phyloP scores from a whole-genome alignment of 2,329 filamentous ascomycete genomes.

The Celoporthe dispersa region DNA sequence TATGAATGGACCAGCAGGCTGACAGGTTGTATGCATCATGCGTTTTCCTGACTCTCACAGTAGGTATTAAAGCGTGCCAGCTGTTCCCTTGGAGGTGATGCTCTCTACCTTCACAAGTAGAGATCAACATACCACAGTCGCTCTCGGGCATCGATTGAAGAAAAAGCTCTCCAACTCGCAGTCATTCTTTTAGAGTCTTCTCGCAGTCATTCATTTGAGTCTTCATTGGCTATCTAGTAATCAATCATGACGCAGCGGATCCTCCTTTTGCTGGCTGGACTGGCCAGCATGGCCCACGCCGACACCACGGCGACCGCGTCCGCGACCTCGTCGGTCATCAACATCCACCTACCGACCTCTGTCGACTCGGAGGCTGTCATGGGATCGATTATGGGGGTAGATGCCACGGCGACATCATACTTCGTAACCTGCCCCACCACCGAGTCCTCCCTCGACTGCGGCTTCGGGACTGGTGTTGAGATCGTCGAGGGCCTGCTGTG shows the following conservation, averaged over 20 bases:
- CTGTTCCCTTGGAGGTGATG: too few species aligned
- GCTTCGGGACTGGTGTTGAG: conserved; percentile 29
- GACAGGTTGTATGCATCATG: background rate
- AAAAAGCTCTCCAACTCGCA: background rate
- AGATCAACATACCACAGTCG: background rate
- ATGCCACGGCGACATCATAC: conserved; percentile 33
- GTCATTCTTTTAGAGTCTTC: background rate
- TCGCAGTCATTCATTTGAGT: too few species aligned
- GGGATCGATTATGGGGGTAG: conserved; percentile 35
- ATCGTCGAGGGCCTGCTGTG: conserved; percentile 32
- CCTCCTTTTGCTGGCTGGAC: conserved; percentile 19
- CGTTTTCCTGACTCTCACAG: background rate
- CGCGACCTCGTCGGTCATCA: conserved; percentile 28
- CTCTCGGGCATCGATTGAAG: background rate
- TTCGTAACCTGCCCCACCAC: conserved; percentile 32
- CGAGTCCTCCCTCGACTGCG: conserved; percentile 30
- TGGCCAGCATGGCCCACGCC: conserved; percentile 12
- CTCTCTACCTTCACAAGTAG: background rate
- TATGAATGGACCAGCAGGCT: background rate
- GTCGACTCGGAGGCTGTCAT: conserved; percentile 30
- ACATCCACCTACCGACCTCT: conserved; percentile 29
- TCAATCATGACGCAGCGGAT: conserved; percentile 8
- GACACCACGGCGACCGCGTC: conserved; percentile 9
- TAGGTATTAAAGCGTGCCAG: background rate
- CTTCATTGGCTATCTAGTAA: background rate